phyloP scores from a whole-genome alignment of 2,329 filamentous ascomycete species.

The Curvularia lunata region DNA sequence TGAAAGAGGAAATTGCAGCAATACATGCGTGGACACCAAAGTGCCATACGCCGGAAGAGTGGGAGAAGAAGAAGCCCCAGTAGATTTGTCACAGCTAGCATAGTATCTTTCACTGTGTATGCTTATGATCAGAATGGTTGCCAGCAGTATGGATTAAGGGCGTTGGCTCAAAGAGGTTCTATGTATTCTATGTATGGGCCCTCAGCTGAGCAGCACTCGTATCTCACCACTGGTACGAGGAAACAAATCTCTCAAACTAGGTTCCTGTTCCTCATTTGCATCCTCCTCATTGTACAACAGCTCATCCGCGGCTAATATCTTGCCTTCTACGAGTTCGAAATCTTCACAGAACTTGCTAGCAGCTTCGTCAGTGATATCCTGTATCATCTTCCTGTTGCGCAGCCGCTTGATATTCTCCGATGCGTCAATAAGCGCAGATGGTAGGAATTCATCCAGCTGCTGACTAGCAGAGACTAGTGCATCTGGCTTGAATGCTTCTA shows the following conservation, averaged over 20 bases:
- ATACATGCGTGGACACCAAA: constrained; percentile 97
- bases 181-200: constrained; percentile 2
- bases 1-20: constrained; percentile 85
- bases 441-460: constrained; percentile 85
- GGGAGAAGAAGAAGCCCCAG: constrained; percentile 68
- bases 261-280: constrained; percentile 48
- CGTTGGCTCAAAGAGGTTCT: neutral
- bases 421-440: constrained; percentile 91
- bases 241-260: constrained; percentile 62
- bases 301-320: constrained; percentile 66
- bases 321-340: constrained; percentile 74
- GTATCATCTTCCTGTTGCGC: constrained; percentile 72
- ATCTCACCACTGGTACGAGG: constrained; percentile 70
- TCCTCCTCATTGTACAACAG: constrained; percentile 45
- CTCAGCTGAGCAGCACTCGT: constrained; percentile 65
- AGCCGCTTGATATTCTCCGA: constrained; percentile 79
- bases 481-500: constrained; percentile 65
- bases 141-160: neutral
- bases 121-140: neutral
- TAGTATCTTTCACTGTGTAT: neutral
- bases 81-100: constrained; percentile 7
- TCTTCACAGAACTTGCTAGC: constrained; percentile 83
- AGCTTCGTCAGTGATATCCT: constrained; percentile 80
- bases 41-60: constrained; percentile 91
- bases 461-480: constrained; percentile 73